Conservation (phyloP, 495 filamentous ascomycete species). For the Aspergillus conjunctus region DNA sequence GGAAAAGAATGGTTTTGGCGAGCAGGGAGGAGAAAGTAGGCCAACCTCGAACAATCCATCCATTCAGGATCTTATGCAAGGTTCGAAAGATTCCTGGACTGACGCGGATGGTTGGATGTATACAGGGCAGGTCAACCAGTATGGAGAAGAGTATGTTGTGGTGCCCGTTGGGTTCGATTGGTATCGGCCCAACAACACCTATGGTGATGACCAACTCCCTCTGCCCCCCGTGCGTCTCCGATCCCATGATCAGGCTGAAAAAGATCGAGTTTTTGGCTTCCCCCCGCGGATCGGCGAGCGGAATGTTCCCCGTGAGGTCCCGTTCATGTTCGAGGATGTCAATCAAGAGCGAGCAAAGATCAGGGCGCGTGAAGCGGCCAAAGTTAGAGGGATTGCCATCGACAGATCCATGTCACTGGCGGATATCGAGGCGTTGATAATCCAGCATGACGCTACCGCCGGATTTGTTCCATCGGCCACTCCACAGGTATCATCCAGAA, state of each 20-base stretch:
- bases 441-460: slow-evolving; percentile 14
- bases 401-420: slow-evolving; percentile 20
- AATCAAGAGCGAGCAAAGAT: slow-evolving; percentile 25
- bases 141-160: slow-evolving; percentile 39
- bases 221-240: slow-evolving; percentile 37
- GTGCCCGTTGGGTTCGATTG: slow-evolving; percentile 28
- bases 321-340: slow-evolving; percentile 27
- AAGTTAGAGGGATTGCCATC: slow-evolving; percentile 18
- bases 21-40: slow-evolving; percentile 16
- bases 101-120: slow-evolving; percentile 38
- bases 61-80: slow-evolving; percentile 22
- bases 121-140: slow-evolving; percentile 38
- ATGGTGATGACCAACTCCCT: slow-evolving; percentile 33
- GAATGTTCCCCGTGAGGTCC: slow-evolving; percentile 33
- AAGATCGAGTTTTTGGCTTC: slow-evolving; percentile 39
- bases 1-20: background rate
- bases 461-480: background rate
- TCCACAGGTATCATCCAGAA: background rate
- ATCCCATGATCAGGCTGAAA: slow-evolving; percentile 32
- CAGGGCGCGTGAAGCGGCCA: slow-evolving; percentile 26
- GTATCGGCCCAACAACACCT: slow-evolving; percentile 35
- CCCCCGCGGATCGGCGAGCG: slow-evolving; percentile 45
- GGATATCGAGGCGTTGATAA: slow-evolving; percentile 23
- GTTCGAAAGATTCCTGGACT: slow-evolving; percentile 20
- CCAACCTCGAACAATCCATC: slow-evolving; percentile 22